Evolutionary conservation across 2,329 filamentous ascomycete species (phyloP), one percentile per base, ranked within the genome.

Genomic region (Fusarium denticulatum): DNA sequence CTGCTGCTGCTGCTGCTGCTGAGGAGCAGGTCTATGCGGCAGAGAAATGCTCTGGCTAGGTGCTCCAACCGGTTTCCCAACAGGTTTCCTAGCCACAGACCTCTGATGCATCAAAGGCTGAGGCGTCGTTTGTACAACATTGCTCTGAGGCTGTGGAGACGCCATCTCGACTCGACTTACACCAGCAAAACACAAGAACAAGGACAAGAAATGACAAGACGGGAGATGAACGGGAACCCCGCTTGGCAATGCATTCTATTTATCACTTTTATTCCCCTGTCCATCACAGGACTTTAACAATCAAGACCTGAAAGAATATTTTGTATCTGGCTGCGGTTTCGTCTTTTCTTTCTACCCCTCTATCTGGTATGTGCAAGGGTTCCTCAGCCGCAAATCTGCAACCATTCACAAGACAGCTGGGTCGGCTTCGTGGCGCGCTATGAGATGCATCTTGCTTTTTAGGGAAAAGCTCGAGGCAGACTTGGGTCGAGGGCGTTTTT

Each of bases 401-500:
- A 59, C 71, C 71, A 73, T 57, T 73, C 64, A 70, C 14, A 62
- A 15, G 28, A 18, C 43, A 12, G 11, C 13, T 3, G 30, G 4
- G 11, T 47, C 14, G 5, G 20, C 59, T 59, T 60, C 40, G 70
- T 73, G 70, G 70, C 70, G 69, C 71, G 65, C 71, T 73, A 73
- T 52, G 52, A 52, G 24, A 63, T 46, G 64, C 64, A 47, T 20
- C 8, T 7, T 59, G 14, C 55, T 72, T 46, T 24, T 72, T 72
- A 7, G 12, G 64, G 52, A 52, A 32, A 60, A 32, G 26, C 14
- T 52, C 40, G 34, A 72, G 60, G 60, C 66, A 55, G 56, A 70
- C 45, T 71, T 22, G 20, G 12, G 32, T 13, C 1, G 39, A 62
- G 50, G 67, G 52, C 62, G 62, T 45, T 40, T 59, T 58, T 55